phyloP scores from a whole-genome alignment of 345 rosid species.

The Brassica carinata region DNA sequence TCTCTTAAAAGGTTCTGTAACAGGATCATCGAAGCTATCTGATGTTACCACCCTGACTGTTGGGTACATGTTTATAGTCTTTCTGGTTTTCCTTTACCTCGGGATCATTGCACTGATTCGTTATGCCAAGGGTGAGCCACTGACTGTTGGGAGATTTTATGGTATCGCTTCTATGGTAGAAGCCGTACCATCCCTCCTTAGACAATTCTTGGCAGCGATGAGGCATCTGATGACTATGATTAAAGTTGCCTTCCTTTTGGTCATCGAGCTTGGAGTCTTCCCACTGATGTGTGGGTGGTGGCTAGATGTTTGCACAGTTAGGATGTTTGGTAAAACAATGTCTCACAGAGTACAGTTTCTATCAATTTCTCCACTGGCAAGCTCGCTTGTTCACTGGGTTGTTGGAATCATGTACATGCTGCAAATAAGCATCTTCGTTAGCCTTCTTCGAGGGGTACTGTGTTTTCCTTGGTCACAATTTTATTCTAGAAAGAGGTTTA shows the following conservation, averaged over 20 bases:
- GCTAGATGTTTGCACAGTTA: conserved; percentile 93
- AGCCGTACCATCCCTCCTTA: conserved; percentile 86
- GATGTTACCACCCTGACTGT: conserved; percentile 93
- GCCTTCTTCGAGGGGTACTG: conserved; percentile 98
- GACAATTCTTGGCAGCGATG: conserved; percentile 97
- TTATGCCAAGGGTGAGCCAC: conserved; percentile 94
- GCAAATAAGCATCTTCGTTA: conserved; percentile 98
- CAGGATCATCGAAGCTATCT: conserved; percentile 80
- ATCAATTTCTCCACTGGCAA: conserved; percentile 87
- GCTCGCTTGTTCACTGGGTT: conserved; percentile 97
- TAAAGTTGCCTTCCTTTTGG: conserved; percentile 97
- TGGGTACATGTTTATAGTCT: conserved; percentile 85
- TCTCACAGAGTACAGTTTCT: conserved; percentile 84
- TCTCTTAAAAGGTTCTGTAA: conserved; percentile 61
- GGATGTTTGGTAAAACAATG: conserved; percentile 98
- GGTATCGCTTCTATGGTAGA: conserved; percentile 86
- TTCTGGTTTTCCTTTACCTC: conserved; percentile 73
- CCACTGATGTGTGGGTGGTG: conserved; percentile 99
- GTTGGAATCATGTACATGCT: conserved; percentile 97
- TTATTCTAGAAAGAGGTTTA: not conserved
- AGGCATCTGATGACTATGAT: conserved; percentile 99
- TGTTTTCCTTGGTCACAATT: conserved; percentile 8
- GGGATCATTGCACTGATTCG: conserved; percentile 81
- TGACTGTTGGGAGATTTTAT: conserved; percentile 77
- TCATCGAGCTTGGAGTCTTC: conserved; percentile 98